Percentiles rank a stretch among this genome's conserved stretches.
These are phyloP conservation scores for Nakaseomyces nivariensis DNA, from an alignment of 1,139 yeast genomes.

Conservation along the genomic window DNA sequence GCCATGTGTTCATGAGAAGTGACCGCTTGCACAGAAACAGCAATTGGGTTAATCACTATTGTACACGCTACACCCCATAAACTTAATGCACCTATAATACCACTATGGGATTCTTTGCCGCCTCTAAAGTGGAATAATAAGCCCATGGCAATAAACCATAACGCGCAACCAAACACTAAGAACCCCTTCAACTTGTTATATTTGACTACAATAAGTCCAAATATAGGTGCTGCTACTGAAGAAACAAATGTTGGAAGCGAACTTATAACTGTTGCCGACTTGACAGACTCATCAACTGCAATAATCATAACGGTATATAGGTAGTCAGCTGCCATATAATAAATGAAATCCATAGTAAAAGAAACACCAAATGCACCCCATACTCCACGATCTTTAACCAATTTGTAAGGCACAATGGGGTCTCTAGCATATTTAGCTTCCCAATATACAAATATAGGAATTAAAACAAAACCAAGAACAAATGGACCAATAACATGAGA, in stretches of 20 bases:
- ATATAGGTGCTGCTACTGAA: constrained; percentile 48
- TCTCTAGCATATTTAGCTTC: constrained; percentile 41
- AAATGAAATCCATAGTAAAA: constrained; percentile 38
- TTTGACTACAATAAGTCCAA: constrained; percentile 46
- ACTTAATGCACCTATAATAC: constrained; percentile 58
- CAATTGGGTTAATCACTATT: constrained; percentile 57
- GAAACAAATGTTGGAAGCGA: constrained; percentile 57
- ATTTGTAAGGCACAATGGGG: constrained; percentile 51
- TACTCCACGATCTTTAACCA: constrained; percentile 57
- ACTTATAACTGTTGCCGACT: constrained; percentile 57
- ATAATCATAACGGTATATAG: constrained; percentile 56
- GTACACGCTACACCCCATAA: constrained; percentile 68
- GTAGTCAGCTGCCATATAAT: constrained; percentile 61
- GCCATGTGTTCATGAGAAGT: constrained; percentile 59
- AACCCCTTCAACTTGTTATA: constrained; percentile 49
- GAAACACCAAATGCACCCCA: constrained; percentile 48
- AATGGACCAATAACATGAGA: constrained; percentile 54
- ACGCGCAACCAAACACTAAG: constrained; percentile 45
- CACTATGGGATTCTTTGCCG: constrained; percentile 38
- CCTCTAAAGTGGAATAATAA: constrained; percentile 50
- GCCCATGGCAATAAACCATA: constrained; percentile 53
- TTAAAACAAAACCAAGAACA: constrained; percentile 48
- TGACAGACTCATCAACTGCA: constrained; percentile 46
- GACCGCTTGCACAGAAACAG: constrained; percentile 52
- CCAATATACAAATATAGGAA: constrained; percentile 48